Conservation (phyloP, 2,329 filamentous ascomycete genomes). For the Fusarium falciforme region DNA sequence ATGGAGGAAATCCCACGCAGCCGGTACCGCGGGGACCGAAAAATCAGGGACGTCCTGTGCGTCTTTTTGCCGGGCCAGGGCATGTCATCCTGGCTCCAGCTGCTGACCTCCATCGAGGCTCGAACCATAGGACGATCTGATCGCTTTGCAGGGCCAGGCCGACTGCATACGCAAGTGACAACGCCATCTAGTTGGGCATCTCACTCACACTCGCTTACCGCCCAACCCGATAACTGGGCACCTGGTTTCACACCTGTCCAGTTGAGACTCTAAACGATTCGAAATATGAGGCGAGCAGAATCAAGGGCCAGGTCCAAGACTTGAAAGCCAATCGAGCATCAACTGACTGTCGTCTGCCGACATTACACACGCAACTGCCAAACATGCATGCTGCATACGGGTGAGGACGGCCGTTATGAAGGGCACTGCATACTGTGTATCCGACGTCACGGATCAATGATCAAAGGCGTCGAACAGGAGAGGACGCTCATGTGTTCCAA, state of each 20-base stretch:
- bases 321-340: background rate
- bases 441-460: conserved; percentile 6
- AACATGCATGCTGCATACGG: conserved; percentile 13
- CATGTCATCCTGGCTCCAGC: conserved; percentile 20
- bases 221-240: conserved; percentile 14
- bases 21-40: background rate
- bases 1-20: conserved; percentile 4
- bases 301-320: conserved; percentile 7
- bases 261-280: background rate
- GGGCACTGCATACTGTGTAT: conserved; percentile 9
- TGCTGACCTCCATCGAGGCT: conserved; percentile 30
- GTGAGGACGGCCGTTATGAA: conserved; percentile 10
- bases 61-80: conserved; percentile 23
- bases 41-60: conserved; percentile 1
- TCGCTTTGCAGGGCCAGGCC: conserved; percentile 31
- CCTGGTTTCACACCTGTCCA: conserved; percentile 7
- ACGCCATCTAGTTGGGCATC: conserved; percentile 27
- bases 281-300: conserved; percentile 26
- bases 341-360: background rate
- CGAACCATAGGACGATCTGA: conserved; percentile 36
- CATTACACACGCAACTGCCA: conserved; percentile 14
- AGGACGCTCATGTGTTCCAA: background rate
- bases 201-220: conserved; percentile 32
- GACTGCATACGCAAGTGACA: conserved; percentile 32
- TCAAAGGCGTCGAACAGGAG: background rate